Percentiles rank a stretch among this genome's conserved stretches.
These are phyloP conservation scores for Geotrichum fermentans DNA, from an alignment of 1,139 yeast species.

Conservation along the genomic window DNA sequence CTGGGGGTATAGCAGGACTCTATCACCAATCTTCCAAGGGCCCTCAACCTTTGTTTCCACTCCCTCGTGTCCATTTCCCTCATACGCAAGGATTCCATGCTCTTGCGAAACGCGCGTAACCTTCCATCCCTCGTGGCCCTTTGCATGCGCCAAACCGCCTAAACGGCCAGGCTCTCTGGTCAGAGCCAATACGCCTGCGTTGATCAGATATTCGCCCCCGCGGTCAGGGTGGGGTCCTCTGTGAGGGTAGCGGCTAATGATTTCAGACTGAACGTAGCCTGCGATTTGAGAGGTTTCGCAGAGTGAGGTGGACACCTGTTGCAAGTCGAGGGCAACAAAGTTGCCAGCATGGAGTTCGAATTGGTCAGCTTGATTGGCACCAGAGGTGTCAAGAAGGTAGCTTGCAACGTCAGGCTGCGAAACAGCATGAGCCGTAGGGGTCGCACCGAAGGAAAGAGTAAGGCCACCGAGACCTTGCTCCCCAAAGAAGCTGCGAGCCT, in stretches of 20 bases:
- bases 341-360: slow-evolving; percentile 79
- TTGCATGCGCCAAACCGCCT: slow-evolving; percentile 46
- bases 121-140: slow-evolving; percentile 46
- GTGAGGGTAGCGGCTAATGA: slow-evolving; percentile 49
- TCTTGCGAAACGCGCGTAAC: slow-evolving; percentile 53
- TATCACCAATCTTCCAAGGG: slow-evolving; percentile 49
- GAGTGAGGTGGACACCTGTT: slow-evolving; percentile 66
- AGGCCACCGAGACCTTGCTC: slow-evolving; percentile 31
- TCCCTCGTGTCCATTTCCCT: slow-evolving; percentile 47
- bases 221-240: slow-evolving; percentile 40
- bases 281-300: slow-evolving; percentile 49
- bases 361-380: not conserved
- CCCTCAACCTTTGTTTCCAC: slow-evolving; percentile 35
- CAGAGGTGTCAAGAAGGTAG: not conserved
- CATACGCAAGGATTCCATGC: slow-evolving; percentile 47
- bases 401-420: slow-evolving; percentile 28
- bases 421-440: slow-evolving; percentile 73
- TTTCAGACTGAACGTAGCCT: slow-evolving; percentile 56
- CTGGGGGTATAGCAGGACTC: slow-evolving; percentile 58
- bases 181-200: slow-evolving; percentile 69
- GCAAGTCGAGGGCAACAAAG: slow-evolving; percentile 67
- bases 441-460: slow-evolving; percentile 65
- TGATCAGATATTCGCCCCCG: slow-evolving; percentile 55
- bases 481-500: slow-evolving; percentile 34
- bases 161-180: slow-evolving; percentile 55